These are phyloP conservation scores for Naganishia friedmannii DNA, from an alignment of 768 basidiomycete genomes.

Conservation along the genomic window DNA sequence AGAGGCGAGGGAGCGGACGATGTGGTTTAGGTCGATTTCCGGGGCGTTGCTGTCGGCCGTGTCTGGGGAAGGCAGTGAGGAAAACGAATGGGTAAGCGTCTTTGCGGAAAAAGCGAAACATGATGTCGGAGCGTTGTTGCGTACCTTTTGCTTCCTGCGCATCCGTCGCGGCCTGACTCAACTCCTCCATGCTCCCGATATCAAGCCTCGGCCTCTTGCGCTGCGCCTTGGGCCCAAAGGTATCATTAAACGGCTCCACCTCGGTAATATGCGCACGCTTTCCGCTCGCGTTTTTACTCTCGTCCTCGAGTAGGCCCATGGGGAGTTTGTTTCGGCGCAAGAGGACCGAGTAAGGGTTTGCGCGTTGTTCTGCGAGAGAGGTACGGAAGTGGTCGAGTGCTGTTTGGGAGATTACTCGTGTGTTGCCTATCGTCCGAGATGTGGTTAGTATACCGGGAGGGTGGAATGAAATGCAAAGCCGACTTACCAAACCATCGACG, in stretches of 20 bases:
- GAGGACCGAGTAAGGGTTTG: conserved; percentile 94
- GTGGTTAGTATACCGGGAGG: too few relatives aligned
- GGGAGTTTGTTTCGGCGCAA: conserved; percentile 91
- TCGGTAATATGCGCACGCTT: conserved; percentile 94
- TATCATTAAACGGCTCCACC: conserved; percentile 89
- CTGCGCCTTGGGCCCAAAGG: conserved; percentile 93
- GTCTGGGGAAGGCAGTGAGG: not conserved
- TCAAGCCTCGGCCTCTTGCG: conserved; percentile 83
- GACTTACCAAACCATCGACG: conserved; percentile 81
- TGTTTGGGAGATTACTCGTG: conserved; percentile 94
- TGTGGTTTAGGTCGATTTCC: conserved; percentile 40
- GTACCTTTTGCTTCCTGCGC: conserved; percentile 57
- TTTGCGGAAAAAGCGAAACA: too few relatives aligned
- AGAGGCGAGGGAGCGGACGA: conserved; percentile 53
- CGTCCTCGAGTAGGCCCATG: conserved; percentile 91
- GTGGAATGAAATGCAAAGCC: not conserved
- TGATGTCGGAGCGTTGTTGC: too few relatives aligned
- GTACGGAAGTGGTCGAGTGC: conserved; percentile 95
- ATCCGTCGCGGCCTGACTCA: conserved; percentile 55
- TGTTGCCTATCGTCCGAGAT: conserved; percentile 81
- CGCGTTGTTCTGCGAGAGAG: conserved; percentile 74
- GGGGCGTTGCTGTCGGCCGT: not conserved
- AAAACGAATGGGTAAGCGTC: not conserved
- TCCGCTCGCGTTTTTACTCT: conserved; percentile 70
- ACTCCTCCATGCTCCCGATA: conserved; percentile 87